Evolutionary conservation across 2,329 filamentous ascomycete genomes (phyloP).

Genomic region (Trichoderma endophyticum): DNA sequence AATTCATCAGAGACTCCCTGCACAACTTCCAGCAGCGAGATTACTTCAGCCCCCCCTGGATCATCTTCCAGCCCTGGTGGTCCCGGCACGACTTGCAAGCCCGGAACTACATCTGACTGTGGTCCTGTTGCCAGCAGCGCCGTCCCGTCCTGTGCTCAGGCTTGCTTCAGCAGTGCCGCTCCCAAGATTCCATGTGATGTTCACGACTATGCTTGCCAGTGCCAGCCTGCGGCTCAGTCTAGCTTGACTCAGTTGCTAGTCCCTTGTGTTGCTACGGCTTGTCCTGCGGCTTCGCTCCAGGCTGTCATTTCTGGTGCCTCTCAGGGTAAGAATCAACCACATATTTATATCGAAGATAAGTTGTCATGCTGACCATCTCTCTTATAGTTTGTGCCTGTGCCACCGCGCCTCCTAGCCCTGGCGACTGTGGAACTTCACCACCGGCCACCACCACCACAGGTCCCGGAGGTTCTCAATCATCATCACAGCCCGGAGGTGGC

Average conservation of each 20-base stretch:
- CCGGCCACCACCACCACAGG: background rate
- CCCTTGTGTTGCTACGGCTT: conserved; percentile 28
- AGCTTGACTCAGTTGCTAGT: conserved; percentile 26
- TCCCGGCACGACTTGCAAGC: conserved; percentile 19
- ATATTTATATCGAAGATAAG: background rate
- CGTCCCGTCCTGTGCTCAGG: conserved; percentile 29
- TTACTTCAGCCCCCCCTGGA: background rate
- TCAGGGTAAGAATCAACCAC: background rate
- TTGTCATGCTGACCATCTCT: background rate
- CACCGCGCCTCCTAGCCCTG: conserved; percentile 15
- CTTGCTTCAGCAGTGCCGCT: conserved; percentile 29
- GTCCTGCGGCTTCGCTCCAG: conserved; percentile 22
- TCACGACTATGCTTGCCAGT: conserved; percentile 31
- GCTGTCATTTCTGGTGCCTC: conserved; percentile 28
- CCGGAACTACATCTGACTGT: conserved; percentile 24
- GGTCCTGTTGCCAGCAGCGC: conserved; percentile 27
- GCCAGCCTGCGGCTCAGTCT: conserved; percentile 25
- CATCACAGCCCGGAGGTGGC: background rate
- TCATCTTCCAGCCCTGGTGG: conserved; percentile 2
- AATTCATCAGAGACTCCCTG: background rate
- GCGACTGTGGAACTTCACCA: conserved; percentile 11
- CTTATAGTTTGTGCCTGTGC: conserved; percentile 24
- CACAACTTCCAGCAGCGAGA: background rate
- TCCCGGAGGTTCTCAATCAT: background rate
- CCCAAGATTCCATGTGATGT: conserved; percentile 28